Conservation (phyloP, 805 yeast species). For the Starmerella geochares region DNA sequence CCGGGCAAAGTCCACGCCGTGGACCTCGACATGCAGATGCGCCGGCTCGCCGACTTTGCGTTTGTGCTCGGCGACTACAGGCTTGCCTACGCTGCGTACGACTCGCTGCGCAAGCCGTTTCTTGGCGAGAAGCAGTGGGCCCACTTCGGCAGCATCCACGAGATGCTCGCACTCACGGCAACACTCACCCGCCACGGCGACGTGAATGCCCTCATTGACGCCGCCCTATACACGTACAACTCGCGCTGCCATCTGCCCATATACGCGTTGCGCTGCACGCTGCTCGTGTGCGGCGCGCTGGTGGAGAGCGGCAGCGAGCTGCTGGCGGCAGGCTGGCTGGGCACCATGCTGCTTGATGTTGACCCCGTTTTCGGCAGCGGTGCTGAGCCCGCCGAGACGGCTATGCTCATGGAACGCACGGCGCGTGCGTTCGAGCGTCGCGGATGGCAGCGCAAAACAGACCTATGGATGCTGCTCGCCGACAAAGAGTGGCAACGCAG, state of each 20-base stretch:
- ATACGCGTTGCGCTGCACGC: constrained; percentile 57
- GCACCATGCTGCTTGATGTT: constrained; percentile 36
- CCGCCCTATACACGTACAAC: constrained; percentile 61
- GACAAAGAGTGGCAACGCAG: constrained; percentile 15
- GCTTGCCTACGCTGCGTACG: constrained; percentile 74
- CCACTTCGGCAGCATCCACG: constrained; percentile 74
- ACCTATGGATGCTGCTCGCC: constrained; percentile 49
- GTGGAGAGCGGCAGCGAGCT: constrained; percentile 33
- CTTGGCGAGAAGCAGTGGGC: constrained; percentile 69
- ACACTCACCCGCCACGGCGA: constrained; percentile 40
- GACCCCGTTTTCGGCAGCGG: constrained; percentile 27
- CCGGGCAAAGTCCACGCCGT: constrained; percentile 8
- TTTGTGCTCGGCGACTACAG: constrained; percentile 84
- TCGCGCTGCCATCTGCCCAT: constrained; percentile 61
- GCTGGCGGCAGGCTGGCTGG: constrained; percentile 40
- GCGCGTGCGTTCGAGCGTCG: constrained; percentile 41
- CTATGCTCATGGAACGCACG: constrained; percentile 44
- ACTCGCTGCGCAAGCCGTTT: constrained; percentile 66
- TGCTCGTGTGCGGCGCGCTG: constrained; percentile 64
- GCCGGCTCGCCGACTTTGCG: constrained; percentile 87
- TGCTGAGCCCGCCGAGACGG: constrained; percentile 35
- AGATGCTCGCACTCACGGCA: constrained; percentile 69
- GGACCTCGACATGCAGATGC: constrained; percentile 49
- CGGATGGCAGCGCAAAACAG: constrained; percentile 53
- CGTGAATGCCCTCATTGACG: constrained; percentile 44